Conservation (phyloP, 306 rosid species). For the Amphicarpaea edgeworthii region DNA sequence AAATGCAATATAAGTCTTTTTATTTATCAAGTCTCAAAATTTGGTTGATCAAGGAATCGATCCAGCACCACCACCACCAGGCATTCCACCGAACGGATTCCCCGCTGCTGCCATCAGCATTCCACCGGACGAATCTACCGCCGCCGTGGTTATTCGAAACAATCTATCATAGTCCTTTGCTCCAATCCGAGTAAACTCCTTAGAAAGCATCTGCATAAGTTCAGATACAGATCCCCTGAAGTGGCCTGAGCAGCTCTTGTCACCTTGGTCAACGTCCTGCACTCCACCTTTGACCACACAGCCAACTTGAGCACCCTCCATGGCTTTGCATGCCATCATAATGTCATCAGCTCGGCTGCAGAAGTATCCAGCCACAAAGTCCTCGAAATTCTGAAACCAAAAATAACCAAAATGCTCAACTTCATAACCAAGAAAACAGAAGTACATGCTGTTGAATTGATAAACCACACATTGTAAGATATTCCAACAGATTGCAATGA, state of each 20-base stretch:
- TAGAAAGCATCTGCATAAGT: slow-evolving; percentile 54
- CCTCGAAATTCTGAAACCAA: slow-evolving; percentile 77
- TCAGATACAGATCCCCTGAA: slow-evolving; percentile 57
- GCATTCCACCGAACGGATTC: slow-evolving; percentile 16
- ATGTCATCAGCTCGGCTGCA: slow-evolving; percentile 67
- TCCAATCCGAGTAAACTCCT: slow-evolving; percentile 60
- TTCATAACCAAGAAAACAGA: slow-evolving; percentile 7
- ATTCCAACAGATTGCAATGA: neutral
- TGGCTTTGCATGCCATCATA: slow-evolving; percentile 79
- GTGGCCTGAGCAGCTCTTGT: slow-evolving; percentile 72
- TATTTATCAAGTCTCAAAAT: slow-evolving; percentile 50
- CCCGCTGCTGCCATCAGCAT: slow-evolving; percentile 35
- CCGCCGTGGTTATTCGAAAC: slow-evolving; percentile 36
- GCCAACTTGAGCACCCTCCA: slow-evolving; percentile 91
- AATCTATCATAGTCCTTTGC: slow-evolving; percentile 66
- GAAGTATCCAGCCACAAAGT: slow-evolving; percentile 78
- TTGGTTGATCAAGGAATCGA: slow-evolving; percentile 39
- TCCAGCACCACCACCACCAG: slow-evolving; percentile 47
- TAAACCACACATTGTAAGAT: too few species aligned
- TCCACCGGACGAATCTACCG: slow-evolving; percentile 20
- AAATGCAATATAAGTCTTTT: slow-evolving; percentile 28
- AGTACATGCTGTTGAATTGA: too few species aligned
- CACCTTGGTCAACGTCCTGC: slow-evolving; percentile 78
- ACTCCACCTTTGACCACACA: slow-evolving; percentile 82
- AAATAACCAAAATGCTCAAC: slow-evolving; percentile 32